Base-by-base conservation (phyloP, 192 early-diverging fungal species). In the Martensiomyces pterosporus region DNA sequence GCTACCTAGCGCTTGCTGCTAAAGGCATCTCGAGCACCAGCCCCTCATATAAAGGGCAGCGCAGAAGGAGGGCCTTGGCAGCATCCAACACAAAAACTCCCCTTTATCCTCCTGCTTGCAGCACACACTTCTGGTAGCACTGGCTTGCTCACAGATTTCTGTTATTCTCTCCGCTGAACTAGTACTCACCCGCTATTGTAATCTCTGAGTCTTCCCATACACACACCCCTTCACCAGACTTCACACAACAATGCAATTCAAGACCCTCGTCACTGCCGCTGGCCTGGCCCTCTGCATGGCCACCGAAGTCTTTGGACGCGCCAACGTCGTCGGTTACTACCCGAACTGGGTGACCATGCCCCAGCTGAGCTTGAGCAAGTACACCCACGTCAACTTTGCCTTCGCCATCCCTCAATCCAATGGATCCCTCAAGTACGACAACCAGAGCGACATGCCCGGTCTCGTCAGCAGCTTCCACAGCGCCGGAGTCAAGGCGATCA, bases 321-420 rank as follows among this genome's bases (percentile, higher is more conserved):
- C 38, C 15, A 55, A 55, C 10, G 55, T 57, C 14, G 55, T 57
- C 15, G 55, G 55, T n/a, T 62, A 62, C 52, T 62, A 62, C n/a
- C 59, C 59, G 27, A 61, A 47, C 51, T 61, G 59, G 59, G 34
- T 59, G 1, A 33, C 43, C 37, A 55, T 64, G 53, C 42, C 52
- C 3, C 23, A 23, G 22, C 17, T 64, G 3, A 46, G 33, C 29
- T 29, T 51, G 44, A 47, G 47, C 13, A 78, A 68, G 40, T 55
- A 79, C 16, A 79, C 80, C 9, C 82, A 84, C 44, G 52, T 80
- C 40, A 70, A 77, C 54, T 80, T 80, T 47, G 76, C 79, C 0
- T 84, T 84, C 63, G 79, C 60, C 17, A 59, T 52, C 42, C 55
- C 50, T 2, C 13, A 40, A 12, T 3, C 46, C n/a, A 47, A 64